These are phyloP conservation scores for Sugiyamaella mastotermitis DNA, from an alignment of 805 yeast species.

Conservation along the genomic window DNA sequence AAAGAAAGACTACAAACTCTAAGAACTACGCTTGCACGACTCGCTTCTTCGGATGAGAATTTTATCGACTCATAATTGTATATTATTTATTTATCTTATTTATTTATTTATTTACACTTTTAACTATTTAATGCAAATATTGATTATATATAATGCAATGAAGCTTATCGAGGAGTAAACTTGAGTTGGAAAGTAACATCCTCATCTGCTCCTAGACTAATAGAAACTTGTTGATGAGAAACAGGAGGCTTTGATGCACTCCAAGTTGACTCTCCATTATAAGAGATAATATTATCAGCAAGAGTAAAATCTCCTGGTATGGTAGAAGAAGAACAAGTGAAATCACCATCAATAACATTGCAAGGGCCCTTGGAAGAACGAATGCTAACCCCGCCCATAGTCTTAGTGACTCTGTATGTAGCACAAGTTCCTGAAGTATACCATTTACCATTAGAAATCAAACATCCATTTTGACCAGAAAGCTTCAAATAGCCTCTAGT, in stretches of 20 bases:
- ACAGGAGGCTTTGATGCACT: conserved; percentile 43
- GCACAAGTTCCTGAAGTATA: conserved; percentile 75
- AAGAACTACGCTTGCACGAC: not conserved
- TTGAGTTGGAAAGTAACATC: conserved; percentile 34
- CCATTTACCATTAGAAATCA: conserved; percentile 85
- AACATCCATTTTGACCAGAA: conserved; percentile 56
- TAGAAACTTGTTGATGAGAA: conserved; percentile 41
- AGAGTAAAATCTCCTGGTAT: conserved; percentile 54
- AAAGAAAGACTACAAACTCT: not conserved
- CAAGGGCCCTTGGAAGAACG: conserved; percentile 72
- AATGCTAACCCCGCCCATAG: conserved; percentile 70
- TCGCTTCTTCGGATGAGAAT: too few species aligned
- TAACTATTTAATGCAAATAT: conserved; percentile 1
- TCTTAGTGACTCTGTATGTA: conserved; percentile 50
- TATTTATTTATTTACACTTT: not conserved
- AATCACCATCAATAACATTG: conserved; percentile 32
- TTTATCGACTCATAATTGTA: not conserved
- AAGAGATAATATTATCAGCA: conserved; percentile 44
- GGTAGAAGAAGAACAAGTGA: conserved; percentile 31
- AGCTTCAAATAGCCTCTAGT: conserved; percentile 45
- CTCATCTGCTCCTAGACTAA: conserved; percentile 37
- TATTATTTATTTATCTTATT: conserved; percentile 1
- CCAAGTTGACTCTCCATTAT: conserved; percentile 61
- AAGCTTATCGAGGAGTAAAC: conserved; percentile 2
- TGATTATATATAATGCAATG: not conserved